A percentile compares a stretch with the other conserved stretches of the same genome.
Evolutionary conservation across 2,329 filamentous ascomycete species (phyloP).

Genomic region (Fusarium heterosporum): DNA sequence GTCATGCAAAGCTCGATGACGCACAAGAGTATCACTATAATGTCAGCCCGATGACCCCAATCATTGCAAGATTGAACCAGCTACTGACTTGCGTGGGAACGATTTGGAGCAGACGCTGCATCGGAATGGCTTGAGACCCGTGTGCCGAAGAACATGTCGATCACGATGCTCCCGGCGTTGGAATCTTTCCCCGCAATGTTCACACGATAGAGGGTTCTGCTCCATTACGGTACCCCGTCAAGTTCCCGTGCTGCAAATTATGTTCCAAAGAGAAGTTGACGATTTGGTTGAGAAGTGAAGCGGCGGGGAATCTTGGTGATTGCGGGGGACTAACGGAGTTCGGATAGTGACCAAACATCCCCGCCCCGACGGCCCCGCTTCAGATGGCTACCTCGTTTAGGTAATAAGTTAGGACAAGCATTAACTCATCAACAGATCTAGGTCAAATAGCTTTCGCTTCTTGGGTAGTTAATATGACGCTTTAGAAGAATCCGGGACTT

Average conservation of each 20-base stretch:
- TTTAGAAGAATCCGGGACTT: too few species aligned
- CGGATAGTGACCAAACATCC: too few species aligned
- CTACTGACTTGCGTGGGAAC: background rate
- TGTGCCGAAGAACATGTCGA: constrained; percentile 4
- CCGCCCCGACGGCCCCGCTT: too few species aligned
- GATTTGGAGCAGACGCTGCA: background rate
- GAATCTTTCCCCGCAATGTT: background rate
- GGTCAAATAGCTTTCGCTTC: too few species aligned
- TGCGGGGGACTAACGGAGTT: too few species aligned
- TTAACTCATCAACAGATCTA: too few species aligned
- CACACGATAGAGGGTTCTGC: background rate
- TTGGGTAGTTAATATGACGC: too few species aligned
- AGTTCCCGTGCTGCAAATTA: background rate
- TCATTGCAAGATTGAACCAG: background rate
- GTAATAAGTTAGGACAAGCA: too few species aligned
- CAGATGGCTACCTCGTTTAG: too few species aligned
- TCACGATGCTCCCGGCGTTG: constrained; percentile 7
- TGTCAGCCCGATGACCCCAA: background rate
- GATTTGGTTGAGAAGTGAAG: too few species aligned
- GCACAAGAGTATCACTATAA: background rate
- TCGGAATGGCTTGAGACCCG: background rate
- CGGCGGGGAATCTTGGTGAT: too few species aligned
- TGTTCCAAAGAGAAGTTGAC: accelerated
- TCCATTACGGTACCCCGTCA: background rate
- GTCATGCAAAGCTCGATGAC: background rate